These are phyloP conservation scores for Sonneratia caseolaris DNA, from an alignment of 345 rosid genomes.

Conservation along the genomic window DNA sequence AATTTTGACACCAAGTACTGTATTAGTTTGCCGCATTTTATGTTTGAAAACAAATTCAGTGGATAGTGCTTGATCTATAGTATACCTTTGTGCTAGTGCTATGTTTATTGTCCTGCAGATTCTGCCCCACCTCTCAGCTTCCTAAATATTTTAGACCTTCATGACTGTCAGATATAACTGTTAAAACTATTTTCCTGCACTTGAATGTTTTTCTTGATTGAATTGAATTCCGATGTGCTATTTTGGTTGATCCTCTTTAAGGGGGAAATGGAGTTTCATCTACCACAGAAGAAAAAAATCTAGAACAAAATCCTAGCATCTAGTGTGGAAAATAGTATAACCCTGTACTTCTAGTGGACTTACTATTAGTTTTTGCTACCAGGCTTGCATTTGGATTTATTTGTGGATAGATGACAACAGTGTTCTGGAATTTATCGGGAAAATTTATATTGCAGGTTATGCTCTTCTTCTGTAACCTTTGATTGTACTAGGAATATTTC, in stretches of 20 bases:
- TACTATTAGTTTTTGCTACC: conserved; percentile 16
- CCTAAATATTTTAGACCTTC: neutral
- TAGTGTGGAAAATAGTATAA: neutral
- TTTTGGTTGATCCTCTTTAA: neutral
- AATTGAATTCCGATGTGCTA: neutral
- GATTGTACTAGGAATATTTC: neutral
- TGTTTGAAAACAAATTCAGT: neutral
- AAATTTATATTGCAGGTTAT: conserved; percentile 83
- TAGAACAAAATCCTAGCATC: no score
- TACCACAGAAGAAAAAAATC: no score
- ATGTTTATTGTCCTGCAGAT: neutral
- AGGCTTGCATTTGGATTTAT: conserved; percentile 81
- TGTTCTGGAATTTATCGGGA: conserved; percentile 59
- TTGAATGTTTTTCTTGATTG: neutral
- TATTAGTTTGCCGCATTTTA: neutral
- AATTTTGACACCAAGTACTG: neutral
- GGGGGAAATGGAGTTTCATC: neutral
- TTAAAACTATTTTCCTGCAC: neutral
- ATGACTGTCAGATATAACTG: neutral
- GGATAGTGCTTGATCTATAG: neutral
- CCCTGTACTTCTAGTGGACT: neutral
- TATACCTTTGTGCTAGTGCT: neutral
- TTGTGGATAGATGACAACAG: conserved; percentile 79
- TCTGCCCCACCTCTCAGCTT: neutral
- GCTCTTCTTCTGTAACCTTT: conserved; percentile 1